phyloP scores from a whole-genome alignment of 768 basidiomycete genomes.

The Rhodotorula diobovata region DNA sequence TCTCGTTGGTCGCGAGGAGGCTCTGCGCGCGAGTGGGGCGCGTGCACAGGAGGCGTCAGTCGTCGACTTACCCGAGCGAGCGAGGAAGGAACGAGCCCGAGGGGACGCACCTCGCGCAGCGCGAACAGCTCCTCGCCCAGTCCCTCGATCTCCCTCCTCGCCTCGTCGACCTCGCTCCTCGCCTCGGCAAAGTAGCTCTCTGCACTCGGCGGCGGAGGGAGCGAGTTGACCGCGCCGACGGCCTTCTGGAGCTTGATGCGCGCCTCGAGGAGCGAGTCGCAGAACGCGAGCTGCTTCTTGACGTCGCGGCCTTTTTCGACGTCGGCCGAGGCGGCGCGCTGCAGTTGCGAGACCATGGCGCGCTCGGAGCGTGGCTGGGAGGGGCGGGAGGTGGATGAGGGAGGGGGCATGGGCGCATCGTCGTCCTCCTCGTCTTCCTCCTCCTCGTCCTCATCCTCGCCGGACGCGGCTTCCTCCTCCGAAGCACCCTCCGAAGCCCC shows the following conservation, averaged over 20 bases:
- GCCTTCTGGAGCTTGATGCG: constrained; percentile 88
- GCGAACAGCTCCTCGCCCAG: constrained; percentile 43
- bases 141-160: constrained; percentile 23
- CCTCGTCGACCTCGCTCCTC: constrained; percentile 44
- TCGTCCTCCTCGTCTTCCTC: constrained; percentile 39
- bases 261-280: constrained; percentile 83
- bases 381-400: background rate
- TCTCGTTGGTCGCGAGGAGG: constrained; percentile 9
- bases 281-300: constrained; percentile 73
- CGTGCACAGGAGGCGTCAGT: too few relatives aligned
- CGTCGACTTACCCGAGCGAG: background rate
- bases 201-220: constrained; percentile 53
- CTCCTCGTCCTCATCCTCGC: constrained; percentile 1
- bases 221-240: constrained; percentile 59
- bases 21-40: background rate
- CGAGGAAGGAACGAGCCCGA: background rate
- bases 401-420: background rate
- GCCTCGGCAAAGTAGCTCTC: constrained; percentile 28
- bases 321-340: constrained; percentile 40
- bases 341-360: constrained; percentile 34
- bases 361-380: constrained; percentile 33
- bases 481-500: constrained; percentile 39
- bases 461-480: constrained; percentile 15
- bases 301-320: constrained; percentile 75
- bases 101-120: constrained; percentile 13